phyloP scores from a whole-genome alignment of 352 stramenopile genomes.

The Chrysophaeum taylorii region DNA sequence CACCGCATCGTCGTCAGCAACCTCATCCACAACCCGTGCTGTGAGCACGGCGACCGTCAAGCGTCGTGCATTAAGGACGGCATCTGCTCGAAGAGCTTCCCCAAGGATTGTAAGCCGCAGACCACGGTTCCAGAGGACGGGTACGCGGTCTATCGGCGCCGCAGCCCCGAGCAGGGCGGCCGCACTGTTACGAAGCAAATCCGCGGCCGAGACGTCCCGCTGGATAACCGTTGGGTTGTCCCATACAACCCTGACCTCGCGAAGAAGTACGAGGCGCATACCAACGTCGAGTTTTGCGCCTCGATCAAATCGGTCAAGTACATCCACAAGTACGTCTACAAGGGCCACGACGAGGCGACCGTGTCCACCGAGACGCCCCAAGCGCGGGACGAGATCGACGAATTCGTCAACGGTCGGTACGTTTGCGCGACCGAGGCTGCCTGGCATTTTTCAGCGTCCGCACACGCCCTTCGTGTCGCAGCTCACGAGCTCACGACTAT shows the following conservation, averaged over 20 bases:
- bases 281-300: conserved; percentile 46
- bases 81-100: conserved; percentile 31
- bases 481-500: too few species aligned
- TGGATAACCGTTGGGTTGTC: conserved; percentile 42
- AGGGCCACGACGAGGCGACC: conserved; percentile 35
- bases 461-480: too few species aligned
- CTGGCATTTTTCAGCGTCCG: too few species aligned
- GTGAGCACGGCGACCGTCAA: too few species aligned
- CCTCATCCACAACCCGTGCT: conserved; percentile 24
- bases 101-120: conserved; percentile 13
- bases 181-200: too few species aligned
- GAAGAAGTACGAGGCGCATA: conserved; percentile 48
- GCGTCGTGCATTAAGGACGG: conserved; percentile 24
- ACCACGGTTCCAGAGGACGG: conserved; percentile 13
- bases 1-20: conserved; percentile 10
- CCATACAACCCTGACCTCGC: conserved; percentile 50
- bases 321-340: conserved; percentile 53
- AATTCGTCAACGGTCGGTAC: not conserved
- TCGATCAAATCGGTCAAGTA: conserved; percentile 42
- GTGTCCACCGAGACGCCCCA: conserved; percentile 7
- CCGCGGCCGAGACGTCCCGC: too few species aligned
- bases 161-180: conserved; percentile 16
- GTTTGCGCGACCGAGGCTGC: not conserved
- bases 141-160: conserved; percentile 6
- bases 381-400: not conserved